phyloP scores from a whole-genome alignment of 2,329 filamentous ascomycete species.

The Penicillium concentricum region DNA sequence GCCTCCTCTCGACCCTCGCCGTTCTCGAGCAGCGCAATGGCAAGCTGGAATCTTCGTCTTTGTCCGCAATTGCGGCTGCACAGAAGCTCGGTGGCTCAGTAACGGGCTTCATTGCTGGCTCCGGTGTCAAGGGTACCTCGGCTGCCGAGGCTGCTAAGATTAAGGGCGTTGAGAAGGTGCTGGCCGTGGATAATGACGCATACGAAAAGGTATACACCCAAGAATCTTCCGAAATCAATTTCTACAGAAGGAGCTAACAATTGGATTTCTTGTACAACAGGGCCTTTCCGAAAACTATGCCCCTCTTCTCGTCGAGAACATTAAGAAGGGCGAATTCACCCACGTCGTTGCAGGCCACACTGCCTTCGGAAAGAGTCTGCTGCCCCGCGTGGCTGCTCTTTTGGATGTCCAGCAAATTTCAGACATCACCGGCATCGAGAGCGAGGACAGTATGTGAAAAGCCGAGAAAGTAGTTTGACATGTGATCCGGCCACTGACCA shows the following conservation, averaged over 20 bases:
- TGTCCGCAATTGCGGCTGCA: constrained; percentile 83
- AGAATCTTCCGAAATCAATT: neutral
- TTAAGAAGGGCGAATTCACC: constrained; percentile 91
- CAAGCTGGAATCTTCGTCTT: constrained; percentile 75
- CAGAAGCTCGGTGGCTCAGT: constrained; percentile 81
- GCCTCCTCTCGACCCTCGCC: constrained; percentile 82
- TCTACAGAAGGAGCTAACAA: neutral
- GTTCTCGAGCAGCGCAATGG: constrained; percentile 91
- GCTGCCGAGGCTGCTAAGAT: constrained; percentile 87
- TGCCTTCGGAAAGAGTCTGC: constrained; percentile 91
- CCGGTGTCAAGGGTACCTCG: constrained; percentile 65
- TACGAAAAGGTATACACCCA: constrained; percentile 76
- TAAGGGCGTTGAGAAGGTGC: constrained; percentile 85
- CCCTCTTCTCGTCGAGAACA: constrained; percentile 90
- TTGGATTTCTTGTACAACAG: constrained; percentile 43
- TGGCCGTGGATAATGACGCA: constrained; percentile 80
- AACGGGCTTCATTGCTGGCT: constrained; percentile 84
- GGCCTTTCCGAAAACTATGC: constrained; percentile 92
- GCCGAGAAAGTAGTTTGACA: constrained; percentile 4
- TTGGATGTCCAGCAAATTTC: constrained; percentile 92
- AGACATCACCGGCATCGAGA: constrained; percentile 82
- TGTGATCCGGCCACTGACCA: constrained; percentile 24
- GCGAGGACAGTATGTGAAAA: constrained; percentile 68
- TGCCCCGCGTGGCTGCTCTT: constrained; percentile 87
- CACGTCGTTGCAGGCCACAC: constrained; percentile 90